A percentile compares a stretch with the other conserved stretches of the same genome.
Evolutionary conservation across 164 flowering plant species (phyloP).

Genomic region (Umbellularia californica): DNA sequence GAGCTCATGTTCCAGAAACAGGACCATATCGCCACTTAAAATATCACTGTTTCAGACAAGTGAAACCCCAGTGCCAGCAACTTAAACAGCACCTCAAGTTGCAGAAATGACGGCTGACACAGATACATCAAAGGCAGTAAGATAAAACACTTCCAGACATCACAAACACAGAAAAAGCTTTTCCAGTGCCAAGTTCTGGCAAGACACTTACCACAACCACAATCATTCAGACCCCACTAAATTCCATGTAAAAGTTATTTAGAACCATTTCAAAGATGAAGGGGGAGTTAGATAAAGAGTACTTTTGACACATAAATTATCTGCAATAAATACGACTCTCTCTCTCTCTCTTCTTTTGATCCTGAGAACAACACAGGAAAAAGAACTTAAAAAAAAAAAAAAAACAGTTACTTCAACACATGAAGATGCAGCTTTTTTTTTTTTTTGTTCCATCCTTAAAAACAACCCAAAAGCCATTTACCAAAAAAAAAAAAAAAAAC

Average conservation of each 20-base stretch:
- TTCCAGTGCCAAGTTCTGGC: neutral
- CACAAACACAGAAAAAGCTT: neutral
- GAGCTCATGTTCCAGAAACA: slow-evolving; percentile 7
- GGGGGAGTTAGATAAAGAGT: neutral
- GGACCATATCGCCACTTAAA: neutral
- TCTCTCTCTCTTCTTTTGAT: no score
- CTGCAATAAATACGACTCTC: neutral
- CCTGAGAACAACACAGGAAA: no score
- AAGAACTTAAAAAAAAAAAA: no score
- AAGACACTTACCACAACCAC: neutral
- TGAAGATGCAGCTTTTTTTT: no score
- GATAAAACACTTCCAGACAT: neutral
- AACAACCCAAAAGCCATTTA: no score
- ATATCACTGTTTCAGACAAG: neutral
- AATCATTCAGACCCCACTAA: no score
- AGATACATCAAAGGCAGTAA: neutral
- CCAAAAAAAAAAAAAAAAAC: no score
- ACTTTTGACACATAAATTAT: neutral
- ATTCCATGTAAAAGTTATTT: neutral
- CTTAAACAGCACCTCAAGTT: neutral
- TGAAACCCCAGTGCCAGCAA: neutral
- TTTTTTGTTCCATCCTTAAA: no score
- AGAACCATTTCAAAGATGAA: neutral
- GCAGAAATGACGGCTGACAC: neutral
- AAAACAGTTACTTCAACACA: no score